A percentile compares a stretch with the other conserved stretches of the same genome.
phyloP scores from a whole-genome alignment of 2,329 filamentous ascomycete species.

The Reticulascus tulasneorum region DNA sequence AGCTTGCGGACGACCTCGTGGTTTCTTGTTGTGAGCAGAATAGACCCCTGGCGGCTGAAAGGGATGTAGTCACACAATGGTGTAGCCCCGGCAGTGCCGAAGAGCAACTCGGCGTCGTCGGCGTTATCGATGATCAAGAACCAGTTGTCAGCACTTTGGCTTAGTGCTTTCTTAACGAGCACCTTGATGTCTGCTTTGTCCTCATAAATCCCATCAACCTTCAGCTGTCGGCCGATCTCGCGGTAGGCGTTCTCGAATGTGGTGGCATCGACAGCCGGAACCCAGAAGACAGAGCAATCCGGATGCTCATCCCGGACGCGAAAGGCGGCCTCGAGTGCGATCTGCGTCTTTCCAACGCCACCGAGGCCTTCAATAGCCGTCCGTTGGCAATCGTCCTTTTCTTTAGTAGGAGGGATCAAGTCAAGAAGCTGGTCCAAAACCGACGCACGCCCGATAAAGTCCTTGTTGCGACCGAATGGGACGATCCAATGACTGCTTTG shows the following conservation, averaged over 20 bases:
- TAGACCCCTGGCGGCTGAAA: conserved; percentile 8
- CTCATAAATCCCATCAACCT: conserved; percentile 24
- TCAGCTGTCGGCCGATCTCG: conserved; percentile 24
- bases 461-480: conserved; percentile 19
- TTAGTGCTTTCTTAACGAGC: conserved; percentile 30
- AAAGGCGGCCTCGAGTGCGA: conserved; percentile 30
- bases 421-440: conserved; percentile 15
- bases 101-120: conserved; percentile 30
- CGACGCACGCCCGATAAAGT: conserved; percentile 20
- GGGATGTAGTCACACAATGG: conserved; percentile 27
- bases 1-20: conserved; percentile 5
- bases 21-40: conserved; percentile 18
- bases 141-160: conserved; percentile 27
- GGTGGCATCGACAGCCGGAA: conserved; percentile 22
- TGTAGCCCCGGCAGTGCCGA: conserved; percentile 11
- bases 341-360: conserved; percentile 34
- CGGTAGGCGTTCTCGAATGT: conserved; percentile 30
- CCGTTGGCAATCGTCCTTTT: conserved; percentile 18
- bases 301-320: conserved; percentile 18
- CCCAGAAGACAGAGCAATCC: conserved; percentile 37
- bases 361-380: conserved; percentile 26
- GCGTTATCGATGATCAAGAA: conserved; percentile 42
- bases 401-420: conserved; percentile 1
- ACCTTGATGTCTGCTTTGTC: conserved; percentile 28
- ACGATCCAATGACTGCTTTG: conserved; percentile 14